Percentiles rank a stretch among this genome's conserved stretches.
Evolutionary conservation across 345 rosid species (phyloP).

Genomic region (Microcos paniculata): DNA sequence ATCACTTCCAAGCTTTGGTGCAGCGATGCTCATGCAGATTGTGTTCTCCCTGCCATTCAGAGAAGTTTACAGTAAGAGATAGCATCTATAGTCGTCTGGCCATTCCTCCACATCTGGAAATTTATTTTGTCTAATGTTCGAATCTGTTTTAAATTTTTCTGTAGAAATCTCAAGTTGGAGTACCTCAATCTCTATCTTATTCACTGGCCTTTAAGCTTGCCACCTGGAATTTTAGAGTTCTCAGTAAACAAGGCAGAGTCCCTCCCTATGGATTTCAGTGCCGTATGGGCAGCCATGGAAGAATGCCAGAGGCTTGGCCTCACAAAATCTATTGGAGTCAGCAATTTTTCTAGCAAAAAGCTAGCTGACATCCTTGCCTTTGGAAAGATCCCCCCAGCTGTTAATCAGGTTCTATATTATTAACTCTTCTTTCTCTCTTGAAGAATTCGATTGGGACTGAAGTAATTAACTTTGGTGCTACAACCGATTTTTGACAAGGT

Average conservation of each 20-base stretch:
- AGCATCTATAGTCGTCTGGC: background rate
- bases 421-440: too few species aligned
- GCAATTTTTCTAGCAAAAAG: conserved; percentile 78
- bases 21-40: conserved; percentile 51
- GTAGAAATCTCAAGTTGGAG: background rate
- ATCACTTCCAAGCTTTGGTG: conserved; percentile 65
- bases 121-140: too few species aligned
- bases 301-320: conserved; percentile 31
- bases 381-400: conserved; percentile 70
- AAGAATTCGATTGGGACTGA: background rate
- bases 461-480: too few species aligned
- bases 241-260: conserved; percentile 60
- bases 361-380: conserved; percentile 47
- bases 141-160: background rate
- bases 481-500: background rate
- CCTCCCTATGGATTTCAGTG: conserved; percentile 52
- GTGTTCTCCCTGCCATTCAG: conserved; percentile 45
- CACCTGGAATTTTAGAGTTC: conserved; percentile 54
- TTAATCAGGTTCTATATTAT: conserved; percentile 50
- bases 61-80: conserved; percentile 40
- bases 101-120: background rate
- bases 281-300: conserved; percentile 76
- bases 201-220: conserved; percentile 85
- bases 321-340: conserved; percentile 72
- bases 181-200: conserved; percentile 21